Conservation (phyloP, 1,284 basidiomycete genomes). For the Bondarzewia mesenterica region DNA sequence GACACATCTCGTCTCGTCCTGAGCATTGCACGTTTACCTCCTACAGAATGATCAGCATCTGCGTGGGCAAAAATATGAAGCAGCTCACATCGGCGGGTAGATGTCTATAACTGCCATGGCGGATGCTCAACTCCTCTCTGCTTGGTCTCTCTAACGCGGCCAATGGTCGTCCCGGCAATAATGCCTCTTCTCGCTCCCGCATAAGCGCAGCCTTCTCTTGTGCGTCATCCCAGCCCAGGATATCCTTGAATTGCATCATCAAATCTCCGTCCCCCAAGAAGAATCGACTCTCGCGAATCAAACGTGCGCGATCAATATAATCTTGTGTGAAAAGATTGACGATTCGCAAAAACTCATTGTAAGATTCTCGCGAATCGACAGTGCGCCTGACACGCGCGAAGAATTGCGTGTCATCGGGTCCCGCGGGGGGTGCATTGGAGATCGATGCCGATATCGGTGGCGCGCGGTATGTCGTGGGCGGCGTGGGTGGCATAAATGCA, state of each 20-base stretch:
- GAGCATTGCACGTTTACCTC: slow-evolving; percentile 87
- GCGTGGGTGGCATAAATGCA: slow-evolving; percentile 5
- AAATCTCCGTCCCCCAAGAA: slow-evolving; percentile 72
- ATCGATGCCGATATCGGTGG: slow-evolving; percentile 8
- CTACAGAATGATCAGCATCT: slow-evolving; percentile 28
- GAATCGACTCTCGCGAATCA: slow-evolving; percentile 62
- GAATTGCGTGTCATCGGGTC: slow-evolving; percentile 78
- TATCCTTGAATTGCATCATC: slow-evolving; percentile 77
- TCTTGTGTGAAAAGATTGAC: slow-evolving; percentile 95
- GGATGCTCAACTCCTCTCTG: slow-evolving; percentile 50
- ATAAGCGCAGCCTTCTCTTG: slow-evolving; percentile 48
- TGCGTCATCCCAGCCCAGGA: slow-evolving; percentile 84
- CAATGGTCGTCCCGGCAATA: slow-evolving; percentile 25
- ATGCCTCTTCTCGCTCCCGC: slow-evolving; percentile 36
- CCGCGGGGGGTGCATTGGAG: slow-evolving; percentile 23
- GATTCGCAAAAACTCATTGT: slow-evolving; percentile 94
- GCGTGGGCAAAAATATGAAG: not conserved
- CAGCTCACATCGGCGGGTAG: slow-evolving; percentile 67
- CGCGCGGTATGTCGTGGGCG: slow-evolving; percentile 8
- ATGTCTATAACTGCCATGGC: slow-evolving; percentile 84
- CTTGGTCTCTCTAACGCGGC: slow-evolving; percentile 38
- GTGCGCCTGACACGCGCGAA: slow-evolving; percentile 90
- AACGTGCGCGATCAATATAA: slow-evolving; percentile 79
- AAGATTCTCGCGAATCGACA: slow-evolving; percentile 83
- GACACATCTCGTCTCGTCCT: slow-evolving; percentile 95